Percentiles rank a stretch among this genome's conserved stretches.
These are phyloP conservation scores for Acidiella bohemica DNA, from an alignment of 495 filamentous ascomycete species.

Conservation along the genomic window DNA sequence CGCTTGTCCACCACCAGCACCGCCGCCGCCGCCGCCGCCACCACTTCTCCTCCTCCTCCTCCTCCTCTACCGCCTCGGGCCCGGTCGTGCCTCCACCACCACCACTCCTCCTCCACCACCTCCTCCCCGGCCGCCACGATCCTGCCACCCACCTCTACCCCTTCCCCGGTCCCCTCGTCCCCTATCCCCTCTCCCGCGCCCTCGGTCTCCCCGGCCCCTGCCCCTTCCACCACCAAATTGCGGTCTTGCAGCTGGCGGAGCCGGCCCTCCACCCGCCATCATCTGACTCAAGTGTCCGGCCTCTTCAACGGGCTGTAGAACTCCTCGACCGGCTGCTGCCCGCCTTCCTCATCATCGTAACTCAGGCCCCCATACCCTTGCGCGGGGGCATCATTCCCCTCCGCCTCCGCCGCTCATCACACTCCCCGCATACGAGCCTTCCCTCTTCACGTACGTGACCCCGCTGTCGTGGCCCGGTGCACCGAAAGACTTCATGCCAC, in stretches of 20 bases:
- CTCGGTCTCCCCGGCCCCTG: slow-evolving; percentile 20
- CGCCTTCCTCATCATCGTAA: slow-evolving; percentile 14
- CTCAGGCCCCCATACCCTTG: slow-evolving; percentile 13
- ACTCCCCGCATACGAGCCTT: too few relatives aligned
- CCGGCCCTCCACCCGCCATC: slow-evolving; percentile 19
- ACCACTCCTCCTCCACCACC: slow-evolving; percentile 2
- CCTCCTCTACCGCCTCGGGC: slow-evolving; percentile 4
- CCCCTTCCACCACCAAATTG: slow-evolving; percentile 13
- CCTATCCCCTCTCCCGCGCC: slow-evolving; percentile 29
- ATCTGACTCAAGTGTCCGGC: slow-evolving; percentile 33
- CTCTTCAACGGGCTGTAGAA: slow-evolving; percentile 19
- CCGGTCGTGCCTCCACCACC: slow-evolving; percentile 2
- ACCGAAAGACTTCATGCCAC: not conserved
- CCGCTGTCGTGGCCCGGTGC: slow-evolving; percentile 5
- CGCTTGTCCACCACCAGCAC: not conserved
- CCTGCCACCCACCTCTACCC: slow-evolving; percentile 11
- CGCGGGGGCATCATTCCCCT: slow-evolving; percentile 11
- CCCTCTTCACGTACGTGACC: slow-evolving; percentile 1
- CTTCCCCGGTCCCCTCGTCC: slow-evolving; percentile 37
- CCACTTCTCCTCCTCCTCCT: not conserved
- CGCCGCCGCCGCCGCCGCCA: slow-evolving; percentile 1
- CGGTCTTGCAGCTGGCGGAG: slow-evolving; percentile 1
- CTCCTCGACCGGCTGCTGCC: slow-evolving; percentile 5
- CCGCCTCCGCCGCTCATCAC: too few relatives aligned
- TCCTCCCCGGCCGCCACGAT: slow-evolving; percentile 23